These are phyloP conservation scores for Mortierella sp. DNA, from an alignment of 371 early-diverging fungal species.

Conservation along the genomic window DNA sequence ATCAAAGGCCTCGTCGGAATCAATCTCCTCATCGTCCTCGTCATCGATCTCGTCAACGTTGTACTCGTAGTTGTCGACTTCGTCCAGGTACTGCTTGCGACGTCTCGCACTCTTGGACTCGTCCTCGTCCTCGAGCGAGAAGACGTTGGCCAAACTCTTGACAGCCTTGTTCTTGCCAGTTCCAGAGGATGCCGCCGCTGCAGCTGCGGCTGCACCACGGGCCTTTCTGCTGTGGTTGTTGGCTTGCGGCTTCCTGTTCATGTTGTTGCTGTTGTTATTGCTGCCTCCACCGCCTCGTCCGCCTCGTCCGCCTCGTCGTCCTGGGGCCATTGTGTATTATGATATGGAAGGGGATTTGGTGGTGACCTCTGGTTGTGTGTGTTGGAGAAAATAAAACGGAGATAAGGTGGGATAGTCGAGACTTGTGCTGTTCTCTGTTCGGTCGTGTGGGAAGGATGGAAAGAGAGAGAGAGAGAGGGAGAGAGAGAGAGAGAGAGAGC, in stretches of 20 bases:
- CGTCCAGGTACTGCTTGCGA: slow-evolving; percentile 74
- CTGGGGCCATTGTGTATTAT: slow-evolving; percentile 45
- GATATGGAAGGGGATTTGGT: not conserved
- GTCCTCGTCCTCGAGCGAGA: slow-evolving; percentile 68
- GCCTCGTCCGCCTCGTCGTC: slow-evolving; percentile 37
- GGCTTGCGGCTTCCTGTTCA: slow-evolving; percentile 33
- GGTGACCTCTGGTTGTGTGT: not conserved
- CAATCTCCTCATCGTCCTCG: slow-evolving; percentile 95
- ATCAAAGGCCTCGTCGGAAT: slow-evolving; percentile 92
- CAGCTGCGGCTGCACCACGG: slow-evolving; percentile 37
- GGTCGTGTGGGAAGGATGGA: not conserved
- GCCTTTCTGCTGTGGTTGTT: slow-evolving; percentile 49
- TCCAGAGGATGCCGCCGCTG: slow-evolving; percentile 11
- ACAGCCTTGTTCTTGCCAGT: slow-evolving; percentile 22
- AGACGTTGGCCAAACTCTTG: slow-evolving; percentile 51
- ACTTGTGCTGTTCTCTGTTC: slow-evolving; percentile 9
- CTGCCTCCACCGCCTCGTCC: slow-evolving; percentile 14
- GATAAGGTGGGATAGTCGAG: not conserved
- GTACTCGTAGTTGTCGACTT: slow-evolving; percentile 84
- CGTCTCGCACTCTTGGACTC: slow-evolving; percentile 64
- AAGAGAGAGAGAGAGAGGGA: not conserved
- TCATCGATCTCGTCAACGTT: slow-evolving; percentile 77
- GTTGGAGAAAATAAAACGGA: not conserved
- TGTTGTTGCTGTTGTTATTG: slow-evolving; percentile 11
- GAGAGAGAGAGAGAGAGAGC: not conserved